A percentile compares a stretch with the other conserved stretches of the same genome.
Conservation (phyloP, 2,329 filamentous ascomycete species). For the Chaetoscypha palmicola region DNA sequence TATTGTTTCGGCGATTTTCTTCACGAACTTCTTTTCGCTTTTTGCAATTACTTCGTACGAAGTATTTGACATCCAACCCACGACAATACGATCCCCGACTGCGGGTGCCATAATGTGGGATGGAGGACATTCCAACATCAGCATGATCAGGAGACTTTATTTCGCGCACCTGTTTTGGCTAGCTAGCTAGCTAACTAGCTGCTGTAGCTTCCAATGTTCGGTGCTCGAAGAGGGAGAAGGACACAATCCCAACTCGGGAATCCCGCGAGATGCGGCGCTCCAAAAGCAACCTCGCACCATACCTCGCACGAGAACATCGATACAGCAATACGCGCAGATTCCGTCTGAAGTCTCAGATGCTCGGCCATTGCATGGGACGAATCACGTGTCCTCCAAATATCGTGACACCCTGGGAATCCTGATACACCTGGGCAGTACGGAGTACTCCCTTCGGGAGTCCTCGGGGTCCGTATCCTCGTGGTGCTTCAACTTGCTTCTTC, state of each 20-base stretch:
- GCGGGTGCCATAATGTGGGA: not conserved
- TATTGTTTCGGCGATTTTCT: not conserved
- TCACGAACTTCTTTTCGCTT: not conserved
- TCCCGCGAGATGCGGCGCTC: not conserved
- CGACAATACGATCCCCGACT: not conserved
- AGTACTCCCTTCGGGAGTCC: not conserved
- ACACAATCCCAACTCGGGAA: not conserved
- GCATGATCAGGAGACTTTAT: not conserved
- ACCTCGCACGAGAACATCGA: not conserved
- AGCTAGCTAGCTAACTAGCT: too few relatives aligned
- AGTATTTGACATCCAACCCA: too few relatives aligned
- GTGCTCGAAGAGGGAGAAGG: not conserved
- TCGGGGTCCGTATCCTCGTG: not conserved
- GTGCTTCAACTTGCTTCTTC: not conserved
- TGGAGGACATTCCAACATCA: not conserved
- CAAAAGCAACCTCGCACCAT: not conserved
- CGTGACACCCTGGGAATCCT: too few relatives aligned
- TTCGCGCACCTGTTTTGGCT: not conserved
- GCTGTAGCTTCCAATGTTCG: too few relatives aligned
- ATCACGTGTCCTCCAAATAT: too few relatives aligned
- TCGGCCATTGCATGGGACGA: not conserved
- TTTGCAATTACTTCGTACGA: too few relatives aligned
- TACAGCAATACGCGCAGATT: not conserved
- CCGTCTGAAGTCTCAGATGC: not conserved
- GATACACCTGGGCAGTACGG: too few relatives aligned